A percentile compares a stretch with the other conserved stretches of the same genome.
Conservation (phyloP, 2,329 filamentous ascomycete species). For the Apiospora malaysiana region DNA sequence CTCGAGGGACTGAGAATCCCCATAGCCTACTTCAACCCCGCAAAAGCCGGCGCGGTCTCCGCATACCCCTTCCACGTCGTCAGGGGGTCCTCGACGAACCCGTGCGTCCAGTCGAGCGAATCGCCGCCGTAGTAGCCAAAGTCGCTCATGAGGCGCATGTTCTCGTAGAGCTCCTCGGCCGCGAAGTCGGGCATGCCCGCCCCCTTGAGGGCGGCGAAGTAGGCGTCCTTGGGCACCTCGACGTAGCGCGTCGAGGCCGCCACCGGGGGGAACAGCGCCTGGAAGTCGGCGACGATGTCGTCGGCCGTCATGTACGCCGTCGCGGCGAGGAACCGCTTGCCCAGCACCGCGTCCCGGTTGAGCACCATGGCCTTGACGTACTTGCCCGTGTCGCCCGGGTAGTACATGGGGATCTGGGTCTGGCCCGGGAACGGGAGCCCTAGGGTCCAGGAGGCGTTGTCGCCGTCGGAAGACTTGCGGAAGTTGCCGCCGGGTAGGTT, state of each 20-base stretch:
- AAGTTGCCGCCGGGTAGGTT: conserved; percentile 47
- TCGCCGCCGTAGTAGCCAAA: conserved; percentile 57
- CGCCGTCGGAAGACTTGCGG: conserved; percentile 35
- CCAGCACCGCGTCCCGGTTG: conserved; percentile 42
- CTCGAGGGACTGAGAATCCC: no score
- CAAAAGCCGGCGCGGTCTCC: conserved; percentile 39
- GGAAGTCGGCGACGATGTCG: conserved; percentile 60
- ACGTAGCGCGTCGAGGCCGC: conserved; percentile 37
- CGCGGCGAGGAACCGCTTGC: conserved; percentile 48
- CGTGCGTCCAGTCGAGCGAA: conserved; percentile 42
- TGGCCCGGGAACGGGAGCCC: conserved; percentile 38
- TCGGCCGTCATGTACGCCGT: conserved; percentile 41
- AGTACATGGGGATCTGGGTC: conserved; percentile 43
- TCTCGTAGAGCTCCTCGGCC: conserved; percentile 56
- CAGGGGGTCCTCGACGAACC: conserved; percentile 43
- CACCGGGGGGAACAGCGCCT: conserved; percentile 50
- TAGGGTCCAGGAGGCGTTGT: conserved; percentile 39
- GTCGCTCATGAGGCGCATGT: conserved; percentile 53
- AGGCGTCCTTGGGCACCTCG: conserved; percentile 46
- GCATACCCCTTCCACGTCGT: conserved; percentile 47
- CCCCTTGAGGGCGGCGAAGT: conserved; percentile 39
- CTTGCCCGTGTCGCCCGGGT: conserved; percentile 45
- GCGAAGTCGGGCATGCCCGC: conserved; percentile 43
- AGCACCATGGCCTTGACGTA: conserved; percentile 45
- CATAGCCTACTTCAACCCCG: conserved; percentile 38